These are phyloP conservation scores for Buxus sempervirens DNA, from an alignment of 164 flowering plant species.

Conservation along the genomic window DNA sequence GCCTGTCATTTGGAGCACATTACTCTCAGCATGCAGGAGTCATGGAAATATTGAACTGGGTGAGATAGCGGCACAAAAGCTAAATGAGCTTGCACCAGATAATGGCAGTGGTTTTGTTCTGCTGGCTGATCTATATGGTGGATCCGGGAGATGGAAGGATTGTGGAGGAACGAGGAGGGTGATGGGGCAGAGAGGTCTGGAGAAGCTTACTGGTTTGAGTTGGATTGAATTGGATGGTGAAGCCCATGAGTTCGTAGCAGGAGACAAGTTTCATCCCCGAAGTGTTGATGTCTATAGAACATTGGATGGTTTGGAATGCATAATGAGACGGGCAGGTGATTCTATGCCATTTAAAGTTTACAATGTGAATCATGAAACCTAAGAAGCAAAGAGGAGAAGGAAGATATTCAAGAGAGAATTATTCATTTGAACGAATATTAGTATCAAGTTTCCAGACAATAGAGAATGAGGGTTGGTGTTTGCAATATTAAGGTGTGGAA, in stretches of 20 bases:
- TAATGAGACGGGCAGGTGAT: slow-evolving; percentile 8
- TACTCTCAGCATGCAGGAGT: slow-evolving; percentile 24
- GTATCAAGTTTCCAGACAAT: no score
- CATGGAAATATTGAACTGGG: slow-evolving; percentile 22
- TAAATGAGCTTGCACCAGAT: slow-evolving; percentile 12
- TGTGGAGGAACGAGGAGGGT: slow-evolving; percentile 18
- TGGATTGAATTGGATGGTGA: slow-evolving; percentile 25
- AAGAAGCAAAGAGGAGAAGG: no score
- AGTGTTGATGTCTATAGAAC: slow-evolving; percentile 8
- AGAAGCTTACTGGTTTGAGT: slow-evolving; percentile 17
- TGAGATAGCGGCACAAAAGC: slow-evolving; percentile 13
- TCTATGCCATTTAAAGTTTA: no score
- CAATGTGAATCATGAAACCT: no score
- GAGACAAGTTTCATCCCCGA: slow-evolving; percentile 18
- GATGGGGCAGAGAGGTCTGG: slow-evolving; percentile 18
- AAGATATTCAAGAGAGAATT: no score
- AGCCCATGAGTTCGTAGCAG: slow-evolving; percentile 18
- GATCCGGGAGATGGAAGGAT: slow-evolving; percentile 22
- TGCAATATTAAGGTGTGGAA: no score
- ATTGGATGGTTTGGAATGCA: slow-evolving; percentile 14
- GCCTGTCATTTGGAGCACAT: slow-evolving; percentile 19
- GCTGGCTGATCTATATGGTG: slow-evolving; percentile 15
- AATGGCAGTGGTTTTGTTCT: slow-evolving; percentile 19
- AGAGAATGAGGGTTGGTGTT: no score
- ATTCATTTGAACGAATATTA: no score